Evolutionary conservation across 352 stramenopile species (phyloP).

Genomic region (Blastocystis sp.): DNA sequence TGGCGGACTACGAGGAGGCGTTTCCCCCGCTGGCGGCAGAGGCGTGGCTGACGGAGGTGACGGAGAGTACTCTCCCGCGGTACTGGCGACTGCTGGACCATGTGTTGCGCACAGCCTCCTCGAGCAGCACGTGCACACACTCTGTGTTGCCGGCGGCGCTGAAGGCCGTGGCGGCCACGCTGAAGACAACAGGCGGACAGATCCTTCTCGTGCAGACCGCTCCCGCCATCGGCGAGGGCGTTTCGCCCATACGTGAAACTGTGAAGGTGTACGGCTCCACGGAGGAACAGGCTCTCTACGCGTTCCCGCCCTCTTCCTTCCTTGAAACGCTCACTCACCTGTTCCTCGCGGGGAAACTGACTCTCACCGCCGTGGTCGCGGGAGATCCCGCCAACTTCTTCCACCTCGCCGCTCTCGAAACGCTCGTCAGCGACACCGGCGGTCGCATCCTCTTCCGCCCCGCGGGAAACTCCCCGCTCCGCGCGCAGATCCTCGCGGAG

Average conservation of each 20-base stretch:
- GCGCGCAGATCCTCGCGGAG: not conserved
- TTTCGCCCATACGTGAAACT: not conserved
- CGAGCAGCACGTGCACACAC: not conserved
- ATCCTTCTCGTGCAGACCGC: not conserved
- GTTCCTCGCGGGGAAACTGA: not conserved
- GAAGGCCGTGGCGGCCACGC: not conserved
- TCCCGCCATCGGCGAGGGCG: not conserved
- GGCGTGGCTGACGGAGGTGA: not conserved
- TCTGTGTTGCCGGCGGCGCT: not conserved
- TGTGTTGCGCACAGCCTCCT: not conserved
- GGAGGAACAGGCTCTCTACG: not conserved
- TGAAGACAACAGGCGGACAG: not conserved
- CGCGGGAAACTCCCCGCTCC: not conserved
- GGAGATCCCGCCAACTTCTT: not conserved
- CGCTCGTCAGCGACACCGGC: not conserved
- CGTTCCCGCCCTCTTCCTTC: not conserved
- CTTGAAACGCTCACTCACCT: not conserved
- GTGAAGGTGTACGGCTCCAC: constrained; percentile 12
- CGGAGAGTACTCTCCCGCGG: not conserved
- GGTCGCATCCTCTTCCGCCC: not conserved
- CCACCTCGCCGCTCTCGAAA: not conserved
- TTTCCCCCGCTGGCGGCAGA: not conserved
- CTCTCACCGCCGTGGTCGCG: not conserved
- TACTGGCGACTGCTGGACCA: not conserved
- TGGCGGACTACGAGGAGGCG: constrained; percentile 13